A percentile compares a stretch with the other conserved stretches of the same genome.
Conservation (phyloP, 495 filamentous ascomycete species). For the Tuber borchii region DNA sequence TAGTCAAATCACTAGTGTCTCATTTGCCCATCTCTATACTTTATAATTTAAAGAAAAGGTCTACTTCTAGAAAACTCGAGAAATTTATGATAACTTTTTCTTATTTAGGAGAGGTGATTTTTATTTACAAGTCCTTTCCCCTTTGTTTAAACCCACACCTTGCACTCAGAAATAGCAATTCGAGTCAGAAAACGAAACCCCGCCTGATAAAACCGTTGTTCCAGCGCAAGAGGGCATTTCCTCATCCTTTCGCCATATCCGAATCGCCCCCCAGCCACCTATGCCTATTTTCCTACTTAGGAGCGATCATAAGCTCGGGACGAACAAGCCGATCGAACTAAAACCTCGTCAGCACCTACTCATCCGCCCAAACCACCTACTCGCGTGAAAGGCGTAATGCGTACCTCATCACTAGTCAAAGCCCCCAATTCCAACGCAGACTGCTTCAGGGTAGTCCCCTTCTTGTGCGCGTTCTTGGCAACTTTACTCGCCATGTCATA, state of each 20-base stretch:
- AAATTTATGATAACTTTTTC: background rate
- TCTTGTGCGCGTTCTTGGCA: conserved; percentile 99
- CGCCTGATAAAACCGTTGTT: background rate
- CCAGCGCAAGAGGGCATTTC: background rate
- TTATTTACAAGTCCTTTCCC: background rate
- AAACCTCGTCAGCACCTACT: background rate
- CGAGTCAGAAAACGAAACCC: background rate
- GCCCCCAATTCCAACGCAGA: conserved; percentile 90
- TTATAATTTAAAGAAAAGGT: background rate
- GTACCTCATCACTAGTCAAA: conserved; percentile 67
- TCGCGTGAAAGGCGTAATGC: background rate
- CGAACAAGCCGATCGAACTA: conserved; percentile 76
- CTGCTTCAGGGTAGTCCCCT: conserved; percentile 85
- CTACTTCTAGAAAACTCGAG: background rate
- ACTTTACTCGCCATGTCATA: conserved; percentile 98
- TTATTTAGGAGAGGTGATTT: conserved; percentile 2
- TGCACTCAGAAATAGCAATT: background rate
- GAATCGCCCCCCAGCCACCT: background rate
- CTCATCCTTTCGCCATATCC: background rate
- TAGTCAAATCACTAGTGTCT: background rate
- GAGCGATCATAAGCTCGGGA: conserved; percentile 95
- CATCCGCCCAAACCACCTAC: background rate
- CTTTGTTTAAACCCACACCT: background rate
- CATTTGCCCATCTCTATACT: background rate
- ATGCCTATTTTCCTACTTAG: conserved; percentile 45